phyloP scores from a whole-genome alignment of 352 stramenopile genomes.

The Phytophthora palmivora region DNA sequence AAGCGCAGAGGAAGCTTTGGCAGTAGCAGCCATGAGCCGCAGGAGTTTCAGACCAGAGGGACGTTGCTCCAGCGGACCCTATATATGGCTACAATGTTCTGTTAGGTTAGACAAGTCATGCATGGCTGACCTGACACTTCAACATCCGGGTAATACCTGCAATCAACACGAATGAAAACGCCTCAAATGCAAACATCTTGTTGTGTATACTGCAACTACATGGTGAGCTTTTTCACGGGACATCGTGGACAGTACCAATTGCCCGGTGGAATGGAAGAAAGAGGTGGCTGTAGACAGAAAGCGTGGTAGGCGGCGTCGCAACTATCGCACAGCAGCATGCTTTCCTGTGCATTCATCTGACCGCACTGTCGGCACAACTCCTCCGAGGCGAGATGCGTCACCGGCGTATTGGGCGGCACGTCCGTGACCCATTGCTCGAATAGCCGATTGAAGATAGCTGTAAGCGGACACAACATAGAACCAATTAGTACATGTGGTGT shows the following conservation, averaged over 20 bases:
- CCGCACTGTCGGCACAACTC: conserved; percentile 75
- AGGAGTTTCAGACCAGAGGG: conserved; percentile 31
- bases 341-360: conserved; percentile 71
- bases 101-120: conserved; percentile 12
- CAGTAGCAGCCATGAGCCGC: conserved; percentile 11
- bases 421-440: conserved; percentile 81
- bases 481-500: conserved; percentile 1
- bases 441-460: conserved; percentile 82
- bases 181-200: conserved; percentile 9
- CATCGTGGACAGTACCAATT: conserved; percentile 88
- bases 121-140: conserved; percentile 5
- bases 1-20: conserved; percentile 26
- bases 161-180: conserved; percentile 10
- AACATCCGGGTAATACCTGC: conserved; percentile 7
- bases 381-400: conserved; percentile 63
- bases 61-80: conserved; percentile 17
- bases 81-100: conserved; percentile 30
- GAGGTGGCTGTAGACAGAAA: conserved; percentile 76
- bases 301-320: conserved; percentile 87
- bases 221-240: conserved; percentile 52
- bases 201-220: conserved; percentile 47
- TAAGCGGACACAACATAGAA: conserved; percentile 19
- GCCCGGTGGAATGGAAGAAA: conserved; percentile 64
- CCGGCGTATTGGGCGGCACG: conserved; percentile 56
- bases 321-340: conserved; percentile 86